Percentiles rank a stretch among this genome's conserved stretches.
Evolutionary conservation across 495 filamentous ascomycete species (phyloP).

Genomic region (Aspergillus baeticus): DNA sequence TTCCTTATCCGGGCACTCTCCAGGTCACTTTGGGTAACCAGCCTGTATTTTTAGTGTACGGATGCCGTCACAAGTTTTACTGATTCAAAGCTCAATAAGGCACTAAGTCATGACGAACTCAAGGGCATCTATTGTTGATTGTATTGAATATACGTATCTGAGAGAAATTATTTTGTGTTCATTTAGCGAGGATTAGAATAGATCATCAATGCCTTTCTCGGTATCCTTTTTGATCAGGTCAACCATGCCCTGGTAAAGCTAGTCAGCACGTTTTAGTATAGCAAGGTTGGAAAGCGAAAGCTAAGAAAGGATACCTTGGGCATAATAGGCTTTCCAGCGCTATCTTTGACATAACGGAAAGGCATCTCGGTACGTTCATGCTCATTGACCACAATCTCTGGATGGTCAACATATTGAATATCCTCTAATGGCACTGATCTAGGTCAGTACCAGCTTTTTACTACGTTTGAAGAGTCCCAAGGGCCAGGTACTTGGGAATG

Average conservation of each 20-base stretch:
- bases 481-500: not conserved
- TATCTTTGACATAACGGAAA: slow-evolving; percentile 84
- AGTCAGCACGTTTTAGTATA: not conserved
- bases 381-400: slow-evolving; percentile 83
- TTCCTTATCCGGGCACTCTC: not conserved
- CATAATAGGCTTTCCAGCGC: slow-evolving; percentile 80
- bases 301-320: slow-evolving; percentile 72
- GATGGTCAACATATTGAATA: slow-evolving; percentile 80
- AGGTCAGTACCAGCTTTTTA: slow-evolving; percentile 21
- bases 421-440: slow-evolving; percentile 67
- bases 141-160: not conserved
- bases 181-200: slow-evolving; percentile 58
- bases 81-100: slow-evolving; percentile 11
- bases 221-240: slow-evolving; percentile 92
- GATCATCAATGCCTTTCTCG: slow-evolving; percentile 84
- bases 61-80: not conserved
- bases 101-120: too few species aligned
- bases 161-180: not conserved
- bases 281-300: not conserved
- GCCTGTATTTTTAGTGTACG: slow-evolving; percentile 6
- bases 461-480: not conserved
- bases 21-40: too few species aligned
- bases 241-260: slow-evolving; percentile 76
- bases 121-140: not conserved
- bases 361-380: slow-evolving; percentile 96